Evolutionary conservation across 257 asterid genomes (phyloP), one percentile per base, ranked within the genome.

Genomic region (Solanum medicagineum): DNA sequence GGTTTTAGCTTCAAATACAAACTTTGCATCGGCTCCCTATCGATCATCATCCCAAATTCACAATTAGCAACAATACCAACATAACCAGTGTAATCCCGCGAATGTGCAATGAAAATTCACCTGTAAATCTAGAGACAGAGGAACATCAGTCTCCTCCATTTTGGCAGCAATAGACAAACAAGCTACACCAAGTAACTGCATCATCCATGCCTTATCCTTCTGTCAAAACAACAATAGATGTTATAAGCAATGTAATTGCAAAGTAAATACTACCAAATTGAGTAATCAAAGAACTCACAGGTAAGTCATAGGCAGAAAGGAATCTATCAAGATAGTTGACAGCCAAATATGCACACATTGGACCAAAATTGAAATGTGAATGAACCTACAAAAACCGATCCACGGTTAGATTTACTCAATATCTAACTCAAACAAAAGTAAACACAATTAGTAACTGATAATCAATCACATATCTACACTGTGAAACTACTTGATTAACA

Each of bases 141-240:
- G 92, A 87, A 89, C 90, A 24, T 81, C 90, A 20, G 89, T 86
- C 87, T 91, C 93, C 66, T 89, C 93, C 89, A 91, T 70, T 85
- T 91, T 91, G 68, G 92, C 90, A 10, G 93, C 93, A 71, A 91
- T 86, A 68, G 92, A 89, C 49, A 89, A 83, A 85, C 93, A 91
- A 32, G 92, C 89, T 20, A 91, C 88, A 73, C 90, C 90, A 40
- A 89, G 73, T 49, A 91, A 84, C 26, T 88, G 92, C 86, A 86
- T 87, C 89, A 89, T 87, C 93, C 93, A 90, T 49, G 69, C 66
- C 71, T 90, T 86, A 42, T 66, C 84, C 89, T 86, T 66, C 84
- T 85, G 63, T 79, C 40, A 71, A 65, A 84, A 36, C 80, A 81
- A 68, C 71, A 68, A 86, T 13, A 84, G 15, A 24, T 20, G 29